These are phyloP conservation scores for Cyclotella distinguenda DNA, from an alignment of 108 stramenopile species.

Conservation along the genomic window DNA sequence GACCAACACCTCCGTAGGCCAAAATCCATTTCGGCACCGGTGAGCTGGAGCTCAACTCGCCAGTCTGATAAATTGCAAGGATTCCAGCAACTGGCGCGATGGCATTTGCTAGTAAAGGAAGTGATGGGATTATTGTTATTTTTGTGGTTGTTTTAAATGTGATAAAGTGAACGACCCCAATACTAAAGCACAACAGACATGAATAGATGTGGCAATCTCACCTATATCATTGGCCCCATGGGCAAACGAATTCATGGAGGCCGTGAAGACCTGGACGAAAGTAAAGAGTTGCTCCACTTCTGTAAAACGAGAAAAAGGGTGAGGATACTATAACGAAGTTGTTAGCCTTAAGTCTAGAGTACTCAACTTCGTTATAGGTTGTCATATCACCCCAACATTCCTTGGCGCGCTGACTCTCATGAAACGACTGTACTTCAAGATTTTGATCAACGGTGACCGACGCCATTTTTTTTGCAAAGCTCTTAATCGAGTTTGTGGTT, in stretches of 20 bases:
- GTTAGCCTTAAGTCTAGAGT: too few relatives aligned
- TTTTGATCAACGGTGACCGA: conserved; percentile 22
- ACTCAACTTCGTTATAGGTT: conserved; percentile 52
- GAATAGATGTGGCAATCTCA: too few relatives aligned
- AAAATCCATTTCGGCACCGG: conserved; percentile 56
- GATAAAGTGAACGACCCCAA: too few relatives aligned
- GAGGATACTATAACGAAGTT: too few relatives aligned
- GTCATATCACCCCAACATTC: conserved; percentile 50
- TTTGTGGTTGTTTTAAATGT: too few relatives aligned
- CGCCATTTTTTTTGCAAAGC: conserved; percentile 6
- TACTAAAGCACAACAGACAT: too few relatives aligned
- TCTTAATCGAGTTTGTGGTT: not conserved
- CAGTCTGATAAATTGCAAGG: conserved; percentile 44
- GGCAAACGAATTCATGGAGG: conserved; percentile 60
- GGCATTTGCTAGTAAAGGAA: conserved; percentile 60
- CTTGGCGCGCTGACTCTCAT: conserved; percentile 32
- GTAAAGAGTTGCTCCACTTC: conserved; percentile 54
- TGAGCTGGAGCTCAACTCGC: conserved; percentile 14
- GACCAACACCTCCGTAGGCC: conserved; percentile 51
- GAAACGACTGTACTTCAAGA: conserved; percentile 28
- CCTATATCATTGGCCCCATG: conserved; percentile 81
- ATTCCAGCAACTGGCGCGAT: conserved; percentile 63
- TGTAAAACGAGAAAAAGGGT: too few relatives aligned
- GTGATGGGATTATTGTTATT: too few relatives aligned
- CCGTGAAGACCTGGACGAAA: conserved; percentile 70